Conservation (phyloP, 106 monocot species). For the Narthecium ossifragum region DNA sequence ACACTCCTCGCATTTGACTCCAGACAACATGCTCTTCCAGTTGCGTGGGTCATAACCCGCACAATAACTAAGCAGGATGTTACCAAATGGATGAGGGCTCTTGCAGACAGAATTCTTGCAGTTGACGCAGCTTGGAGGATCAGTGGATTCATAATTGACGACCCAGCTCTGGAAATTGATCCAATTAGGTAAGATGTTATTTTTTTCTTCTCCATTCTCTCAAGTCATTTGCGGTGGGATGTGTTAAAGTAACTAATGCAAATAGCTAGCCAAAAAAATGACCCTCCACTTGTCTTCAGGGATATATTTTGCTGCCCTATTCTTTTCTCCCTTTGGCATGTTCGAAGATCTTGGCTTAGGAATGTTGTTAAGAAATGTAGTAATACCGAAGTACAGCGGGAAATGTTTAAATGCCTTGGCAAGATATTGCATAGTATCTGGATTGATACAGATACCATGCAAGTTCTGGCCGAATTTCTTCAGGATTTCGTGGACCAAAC, state of each 20-base stretch:
- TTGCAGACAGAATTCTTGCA: constrained; percentile 52
- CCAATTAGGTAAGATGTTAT: constrained; percentile 58
- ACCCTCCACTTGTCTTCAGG: constrained; percentile 26
- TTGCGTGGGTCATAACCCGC: constrained; percentile 95
- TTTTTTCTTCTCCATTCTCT: no score
- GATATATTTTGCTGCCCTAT: constrained; percentile 71
- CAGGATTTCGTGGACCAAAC: constrained; percentile 93
- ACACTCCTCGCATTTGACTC: constrained; percentile 95
- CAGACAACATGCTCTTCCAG: constrained; percentile 82
- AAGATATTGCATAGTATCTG: constrained; percentile 52
- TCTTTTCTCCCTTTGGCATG: constrained; percentile 83
- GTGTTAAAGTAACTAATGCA: no score
- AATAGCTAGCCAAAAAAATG: neutral
- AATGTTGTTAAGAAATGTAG: constrained; percentile 70
- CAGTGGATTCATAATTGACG: constrained; percentile 79
- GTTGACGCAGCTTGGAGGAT: constrained; percentile 67
- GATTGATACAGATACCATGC: constrained; percentile 31
- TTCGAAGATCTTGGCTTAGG: constrained; percentile 86
- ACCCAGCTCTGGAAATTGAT: constrained; percentile 67
- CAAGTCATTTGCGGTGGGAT: no score
- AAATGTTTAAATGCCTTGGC: constrained; percentile 66
- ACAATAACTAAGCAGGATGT: constrained; percentile 68
- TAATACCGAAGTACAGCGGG: constrained; percentile 61
- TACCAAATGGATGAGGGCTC: constrained; percentile 86
- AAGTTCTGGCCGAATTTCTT: constrained; percentile 35